Evolutionary conservation across 768 basidiomycete genomes (phyloP).

Genomic region (Russula olivacea): DNA sequence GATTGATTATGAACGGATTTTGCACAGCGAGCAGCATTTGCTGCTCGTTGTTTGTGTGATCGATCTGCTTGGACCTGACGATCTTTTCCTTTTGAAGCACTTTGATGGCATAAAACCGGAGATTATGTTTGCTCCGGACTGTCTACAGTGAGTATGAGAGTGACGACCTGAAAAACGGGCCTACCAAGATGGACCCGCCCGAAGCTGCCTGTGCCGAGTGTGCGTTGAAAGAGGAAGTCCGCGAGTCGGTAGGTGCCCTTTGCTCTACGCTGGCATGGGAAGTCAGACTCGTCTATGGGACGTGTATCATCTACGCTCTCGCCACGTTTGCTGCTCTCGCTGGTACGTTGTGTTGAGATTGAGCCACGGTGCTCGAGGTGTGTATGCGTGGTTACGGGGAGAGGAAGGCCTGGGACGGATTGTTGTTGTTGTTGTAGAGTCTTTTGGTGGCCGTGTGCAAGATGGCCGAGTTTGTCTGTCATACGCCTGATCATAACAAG

Average conservation of each 20-base stretch:
- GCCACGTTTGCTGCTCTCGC: constrained; percentile 42
- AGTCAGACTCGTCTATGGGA: constrained; percentile 7
- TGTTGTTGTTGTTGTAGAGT: constrained; percentile 20
- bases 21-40: constrained; percentile 77
- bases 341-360: constrained; percentile 64
- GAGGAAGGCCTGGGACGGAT: constrained; percentile 20
- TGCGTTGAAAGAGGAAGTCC: constrained; percentile 78
- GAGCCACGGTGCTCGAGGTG: constrained; percentile 51
- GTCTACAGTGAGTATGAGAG: constrained; percentile 7
- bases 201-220: constrained; percentile 92
- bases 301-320: constrained; percentile 32
- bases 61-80: constrained; percentile 88
- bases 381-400: constrained; percentile 18
- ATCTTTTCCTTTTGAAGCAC: constrained; percentile 92
- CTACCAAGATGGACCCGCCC: constrained; percentile 90
- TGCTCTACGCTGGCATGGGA: constrained; percentile 40
- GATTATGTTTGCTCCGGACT: constrained; percentile 90
- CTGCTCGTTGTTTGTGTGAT: constrained; percentile 96
- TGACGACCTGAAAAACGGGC: constrained; percentile 4
- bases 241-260: constrained; percentile 64
- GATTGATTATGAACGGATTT: constrained; percentile 92
- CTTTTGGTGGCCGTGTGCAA: constrained; percentile 26
- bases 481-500: constrained; percentile 32
- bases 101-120: constrained; percentile 95
- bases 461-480: constrained; percentile 32